phyloP scores from a whole-genome alignment of 2,329 filamentous ascomycete species.

The Cercospora zeae-maydis region DNA sequence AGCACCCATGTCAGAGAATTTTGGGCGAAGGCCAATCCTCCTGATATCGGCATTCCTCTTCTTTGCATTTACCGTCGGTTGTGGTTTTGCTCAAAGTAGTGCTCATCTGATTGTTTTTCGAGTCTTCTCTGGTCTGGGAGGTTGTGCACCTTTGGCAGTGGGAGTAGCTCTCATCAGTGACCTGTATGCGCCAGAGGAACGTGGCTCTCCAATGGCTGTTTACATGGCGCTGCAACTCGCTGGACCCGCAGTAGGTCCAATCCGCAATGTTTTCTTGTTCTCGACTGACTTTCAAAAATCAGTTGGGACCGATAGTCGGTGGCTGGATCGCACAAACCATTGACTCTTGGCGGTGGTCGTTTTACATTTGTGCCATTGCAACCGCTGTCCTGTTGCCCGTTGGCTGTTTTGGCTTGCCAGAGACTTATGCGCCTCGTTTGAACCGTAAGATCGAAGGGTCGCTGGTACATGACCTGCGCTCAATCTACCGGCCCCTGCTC shows the following conservation, averaged over 20 bases:
- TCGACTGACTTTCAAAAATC: not conserved
- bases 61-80: slow-evolving; percentile 55
- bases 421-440: not conserved
- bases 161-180: slow-evolving; percentile 24
- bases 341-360: not conserved
- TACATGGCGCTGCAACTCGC: slow-evolving; percentile 14
- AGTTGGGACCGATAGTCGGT: not conserved
- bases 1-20: slow-evolving; percentile 17
- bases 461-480: not conserved
- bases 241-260: slow-evolving; percentile 14
- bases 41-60: slow-evolving; percentile 46
- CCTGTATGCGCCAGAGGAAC: slow-evolving; percentile 20
- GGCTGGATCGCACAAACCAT: not conserved
- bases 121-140: slow-evolving; percentile 71
- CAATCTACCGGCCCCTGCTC: not conserved
- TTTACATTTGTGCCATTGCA: not conserved
- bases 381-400: not conserved
- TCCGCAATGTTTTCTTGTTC: not conserved
- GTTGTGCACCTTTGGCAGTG: slow-evolving; percentile 52
- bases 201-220: slow-evolving; percentile 20
- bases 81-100: slow-evolving; percentile 53
- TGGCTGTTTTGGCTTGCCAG: not conserved
- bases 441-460: not conserved
- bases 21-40: slow-evolving; percentile 56
- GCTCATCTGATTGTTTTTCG: slow-evolving; percentile 52